Conservation (phyloP, 371 early-diverging fungal species). For the Zychaea mexicana region DNA sequence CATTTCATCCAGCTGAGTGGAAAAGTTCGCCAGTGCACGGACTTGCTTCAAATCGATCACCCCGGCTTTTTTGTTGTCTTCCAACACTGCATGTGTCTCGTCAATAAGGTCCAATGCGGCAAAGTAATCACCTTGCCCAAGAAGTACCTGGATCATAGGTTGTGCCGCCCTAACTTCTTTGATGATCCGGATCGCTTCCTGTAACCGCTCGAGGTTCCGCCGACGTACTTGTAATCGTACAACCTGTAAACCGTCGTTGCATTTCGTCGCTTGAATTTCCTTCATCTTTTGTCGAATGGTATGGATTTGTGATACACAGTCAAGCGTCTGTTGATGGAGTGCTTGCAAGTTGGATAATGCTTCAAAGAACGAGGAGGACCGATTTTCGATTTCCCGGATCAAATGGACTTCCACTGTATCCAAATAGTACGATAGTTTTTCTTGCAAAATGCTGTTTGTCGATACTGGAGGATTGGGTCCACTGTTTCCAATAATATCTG, state of each 20-base stretch:
- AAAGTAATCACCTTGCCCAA: conserved; percentile 80
- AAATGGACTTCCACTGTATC: conserved; percentile 93
- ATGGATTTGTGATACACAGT: conserved; percentile 84
- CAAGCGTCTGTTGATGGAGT: conserved; percentile 84
- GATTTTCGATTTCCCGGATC: conserved; percentile 85
- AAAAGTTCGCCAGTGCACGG: conserved; percentile 60
- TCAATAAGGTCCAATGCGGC: conserved; percentile 87
- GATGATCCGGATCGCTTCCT: conserved; percentile 68
- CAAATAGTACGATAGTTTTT: conserved; percentile 85
- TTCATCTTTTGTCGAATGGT: conserved; percentile 71
- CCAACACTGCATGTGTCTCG: conserved; percentile 63
- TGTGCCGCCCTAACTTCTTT: conserved; percentile 75
- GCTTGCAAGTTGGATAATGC: conserved; percentile 90
- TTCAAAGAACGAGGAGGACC: conserved; percentile 91
- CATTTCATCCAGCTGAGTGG: conserved; percentile 68
- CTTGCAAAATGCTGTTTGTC: conserved; percentile 78
- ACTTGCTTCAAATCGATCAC: conserved; percentile 62
- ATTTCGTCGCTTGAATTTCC: conserved; percentile 64
- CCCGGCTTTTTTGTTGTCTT: conserved; percentile 33
- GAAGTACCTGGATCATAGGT: conserved; percentile 79
- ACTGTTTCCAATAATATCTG: conserved; percentile 51
- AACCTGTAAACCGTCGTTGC: conserved; percentile 79
- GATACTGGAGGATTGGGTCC: conserved; percentile 54
- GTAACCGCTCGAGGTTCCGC: conserved; percentile 68
- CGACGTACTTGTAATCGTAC: conserved; percentile 76